Conservation (phyloP, 805 yeast species). For the Candida takata region DNA sequence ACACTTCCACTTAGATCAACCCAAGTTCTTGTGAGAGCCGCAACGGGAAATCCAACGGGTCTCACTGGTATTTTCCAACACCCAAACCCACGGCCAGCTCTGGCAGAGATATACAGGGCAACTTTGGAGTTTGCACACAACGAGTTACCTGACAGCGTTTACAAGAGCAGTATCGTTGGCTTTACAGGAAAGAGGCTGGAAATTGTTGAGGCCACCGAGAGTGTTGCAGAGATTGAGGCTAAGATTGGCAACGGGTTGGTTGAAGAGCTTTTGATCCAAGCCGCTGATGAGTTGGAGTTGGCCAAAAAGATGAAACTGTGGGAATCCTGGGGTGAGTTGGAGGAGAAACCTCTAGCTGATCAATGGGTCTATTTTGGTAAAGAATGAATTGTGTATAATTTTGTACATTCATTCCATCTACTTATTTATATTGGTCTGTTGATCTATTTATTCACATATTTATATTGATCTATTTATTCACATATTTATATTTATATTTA, state of each 20-base stretch:
- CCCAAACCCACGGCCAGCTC: constrained; percentile 79
- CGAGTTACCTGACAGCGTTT: constrained; percentile 70
- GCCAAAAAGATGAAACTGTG: constrained; percentile 61
- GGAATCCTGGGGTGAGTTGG: constrained; percentile 75
- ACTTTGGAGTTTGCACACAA: constrained; percentile 53
- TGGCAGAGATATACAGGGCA: constrained; percentile 60
- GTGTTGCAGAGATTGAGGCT: constrained; percentile 58
- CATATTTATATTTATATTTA: too few species aligned
- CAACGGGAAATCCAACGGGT: constrained; percentile 71
- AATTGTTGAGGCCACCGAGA: constrained; percentile 57
- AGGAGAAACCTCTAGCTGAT: constrained; percentile 71
- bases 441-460: constrained; percentile 1
- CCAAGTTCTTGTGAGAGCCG: constrained; percentile 51
- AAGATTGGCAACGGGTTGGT: constrained; percentile 77
- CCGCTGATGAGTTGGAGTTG: constrained; percentile 68
- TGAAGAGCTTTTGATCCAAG: constrained; percentile 78
- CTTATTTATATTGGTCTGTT: neutral
- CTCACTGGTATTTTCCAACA: constrained; percentile 71
- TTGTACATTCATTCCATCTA: too few species aligned
- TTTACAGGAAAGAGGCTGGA: constrained; percentile 63
- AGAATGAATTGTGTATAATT: constrained; percentile 22
- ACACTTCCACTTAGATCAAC: constrained; percentile 24
- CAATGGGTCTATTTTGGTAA: constrained; percentile 82
- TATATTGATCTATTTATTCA: too few species aligned
- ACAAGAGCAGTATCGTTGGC: constrained; percentile 66